Conservation (phyloP, 108 stramenopile species). For the Poteriospumella lacustris region DNA sequence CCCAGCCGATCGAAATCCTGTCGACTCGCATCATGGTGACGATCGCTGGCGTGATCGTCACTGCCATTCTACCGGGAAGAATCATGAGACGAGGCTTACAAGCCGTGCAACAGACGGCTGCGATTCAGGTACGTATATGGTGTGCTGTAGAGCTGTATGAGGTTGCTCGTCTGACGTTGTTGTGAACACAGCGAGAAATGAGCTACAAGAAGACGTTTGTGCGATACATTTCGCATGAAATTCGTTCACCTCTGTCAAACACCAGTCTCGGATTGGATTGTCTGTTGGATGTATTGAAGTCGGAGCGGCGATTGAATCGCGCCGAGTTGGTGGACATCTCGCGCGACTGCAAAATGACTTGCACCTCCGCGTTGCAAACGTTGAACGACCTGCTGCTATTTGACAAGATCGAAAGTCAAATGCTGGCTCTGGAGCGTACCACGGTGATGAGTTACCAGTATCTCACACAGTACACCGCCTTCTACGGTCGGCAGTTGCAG, state of each 20-base stretch:
- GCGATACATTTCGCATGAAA: constrained; percentile 17
- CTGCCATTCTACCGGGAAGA: not conserved
- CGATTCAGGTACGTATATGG: not conserved
- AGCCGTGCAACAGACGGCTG: not conserved
- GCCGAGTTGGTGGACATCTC: not conserved
- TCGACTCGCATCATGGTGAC: not conserved
- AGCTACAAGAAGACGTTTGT: constrained; percentile 17
- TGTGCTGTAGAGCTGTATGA: not conserved
- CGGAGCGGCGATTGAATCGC: not conserved
- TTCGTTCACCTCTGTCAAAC: constrained; percentile 5
- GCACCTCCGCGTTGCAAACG: not conserved
- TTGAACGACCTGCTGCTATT: not conserved
- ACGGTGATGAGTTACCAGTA: too few species aligned
- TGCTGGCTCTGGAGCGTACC: not conserved
- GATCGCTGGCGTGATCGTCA: not conserved
- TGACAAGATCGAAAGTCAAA: not conserved
- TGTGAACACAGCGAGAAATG: not conserved
- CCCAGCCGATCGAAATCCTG: not conserved
- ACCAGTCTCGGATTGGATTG: constrained; percentile 6
- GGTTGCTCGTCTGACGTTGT: not conserved
- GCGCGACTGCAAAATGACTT: not conserved
- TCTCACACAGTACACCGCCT: too few species aligned
- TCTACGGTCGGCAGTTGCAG: too few species aligned
- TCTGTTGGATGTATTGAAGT: not conserved
- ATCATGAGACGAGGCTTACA: not conserved